A percentile compares a stretch with the other conserved stretches of the same genome.
Conservation (phyloP, 768 basidiomycete species). For the Filobasidium floriforme region DNA sequence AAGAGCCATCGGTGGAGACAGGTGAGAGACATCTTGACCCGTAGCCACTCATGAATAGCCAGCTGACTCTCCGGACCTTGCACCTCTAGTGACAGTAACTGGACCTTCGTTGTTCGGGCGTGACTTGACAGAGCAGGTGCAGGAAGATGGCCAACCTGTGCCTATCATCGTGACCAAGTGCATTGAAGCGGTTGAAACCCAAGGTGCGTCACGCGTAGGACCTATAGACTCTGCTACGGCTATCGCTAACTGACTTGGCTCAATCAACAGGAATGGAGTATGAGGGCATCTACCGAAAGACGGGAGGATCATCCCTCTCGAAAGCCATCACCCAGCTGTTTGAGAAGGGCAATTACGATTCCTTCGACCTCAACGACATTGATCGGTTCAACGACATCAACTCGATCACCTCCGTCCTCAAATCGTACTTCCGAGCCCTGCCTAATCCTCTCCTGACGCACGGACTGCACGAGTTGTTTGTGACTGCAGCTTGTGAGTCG, state of each 20-base stretch:
- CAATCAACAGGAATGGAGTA: conserved; percentile 67
- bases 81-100: conserved; percentile 35
- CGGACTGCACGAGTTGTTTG: conserved; percentile 83
- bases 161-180: conserved; percentile 93
- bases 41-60: too few species aligned
- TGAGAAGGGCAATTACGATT: conserved; percentile 77
- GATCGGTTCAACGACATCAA: conserved; percentile 96
- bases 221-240: not conserved
- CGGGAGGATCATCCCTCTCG: conserved; percentile 82
- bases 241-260: not conserved
- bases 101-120: conserved; percentile 90
- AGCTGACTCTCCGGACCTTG: not conserved
- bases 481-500: conserved; percentile 58
- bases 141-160: conserved; percentile 48
- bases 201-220: conserved; percentile 54
- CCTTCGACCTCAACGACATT: conserved; percentile 78
- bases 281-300: conserved; percentile 97
- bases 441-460: conserved; percentile 85
- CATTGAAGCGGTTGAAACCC: conserved; percentile 80
- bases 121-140: conserved; percentile 73
- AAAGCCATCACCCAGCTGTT: conserved; percentile 91
- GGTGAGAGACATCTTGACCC: conserved; percentile 23
- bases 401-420: conserved; percentile 90
- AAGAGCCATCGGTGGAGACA: conserved; percentile 19
- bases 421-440: conserved; percentile 89